phyloP scores from a whole-genome alignment of 1,139 yeast genomes.

The Pichia sp. region DNA sequence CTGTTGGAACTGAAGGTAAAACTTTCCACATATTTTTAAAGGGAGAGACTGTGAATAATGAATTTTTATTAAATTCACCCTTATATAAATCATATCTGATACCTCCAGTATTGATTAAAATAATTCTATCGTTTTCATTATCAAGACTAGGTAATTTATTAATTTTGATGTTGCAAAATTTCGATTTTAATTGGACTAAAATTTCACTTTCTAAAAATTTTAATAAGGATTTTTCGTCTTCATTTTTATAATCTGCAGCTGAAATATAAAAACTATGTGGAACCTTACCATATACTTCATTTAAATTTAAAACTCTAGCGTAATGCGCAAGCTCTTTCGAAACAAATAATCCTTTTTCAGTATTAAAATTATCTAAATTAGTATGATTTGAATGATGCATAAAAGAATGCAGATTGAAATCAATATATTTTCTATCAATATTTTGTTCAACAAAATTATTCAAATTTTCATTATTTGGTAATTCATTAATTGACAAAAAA shows the following conservation, averaged over 20 bases:
- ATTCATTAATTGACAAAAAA: slow-evolving; percentile 52
- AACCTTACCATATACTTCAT: slow-evolving; percentile 57
- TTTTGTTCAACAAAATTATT: slow-evolving; percentile 4
- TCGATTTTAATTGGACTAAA: slow-evolving; percentile 48
- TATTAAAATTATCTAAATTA: slow-evolving; percentile 34
- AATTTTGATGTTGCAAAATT: slow-evolving; percentile 23
- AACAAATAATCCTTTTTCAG: slow-evolving; percentile 46
- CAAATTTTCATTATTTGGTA: slow-evolving; percentile 10
- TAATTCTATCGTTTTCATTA: slow-evolving; percentile 41
- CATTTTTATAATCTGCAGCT: slow-evolving; percentile 58
- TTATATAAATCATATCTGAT: slow-evolving; percentile 81
- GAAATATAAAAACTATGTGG: slow-evolving; percentile 61
- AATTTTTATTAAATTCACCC: slow-evolving; percentile 78
- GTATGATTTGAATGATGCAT: slow-evolving; percentile 47
- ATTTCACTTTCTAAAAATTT: slow-evolving; percentile 53
- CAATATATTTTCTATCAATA: slow-evolving; percentile 61
- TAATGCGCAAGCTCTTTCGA: slow-evolving; percentile 40
- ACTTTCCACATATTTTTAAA: slow-evolving; percentile 74
- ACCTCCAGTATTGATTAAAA: slow-evolving; percentile 82
- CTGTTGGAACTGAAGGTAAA: slow-evolving; percentile 44
- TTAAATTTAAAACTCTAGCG: slow-evolving; percentile 48
- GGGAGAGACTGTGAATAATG: slow-evolving; percentile 81
- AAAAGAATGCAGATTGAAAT: slow-evolving; percentile 70
- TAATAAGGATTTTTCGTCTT: slow-evolving; percentile 54
- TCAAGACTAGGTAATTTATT: slow-evolving; percentile 5